phyloP scores from a whole-genome alignment of 2,329 filamentous ascomycete species.

The Madurella mycetomatis region DNA sequence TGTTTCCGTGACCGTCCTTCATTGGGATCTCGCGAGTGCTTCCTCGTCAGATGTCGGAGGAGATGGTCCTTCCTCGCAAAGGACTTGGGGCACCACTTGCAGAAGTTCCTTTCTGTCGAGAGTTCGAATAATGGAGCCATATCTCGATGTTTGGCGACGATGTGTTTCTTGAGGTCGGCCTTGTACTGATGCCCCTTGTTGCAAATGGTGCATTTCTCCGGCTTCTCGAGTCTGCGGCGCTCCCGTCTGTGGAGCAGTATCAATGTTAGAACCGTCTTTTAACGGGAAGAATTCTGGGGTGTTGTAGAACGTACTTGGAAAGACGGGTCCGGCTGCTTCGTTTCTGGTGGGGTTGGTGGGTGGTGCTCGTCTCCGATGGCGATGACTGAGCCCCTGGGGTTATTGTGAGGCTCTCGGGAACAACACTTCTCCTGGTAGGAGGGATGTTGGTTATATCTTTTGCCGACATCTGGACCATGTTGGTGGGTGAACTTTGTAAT shows the following conservation, averaged over 20 bases:
- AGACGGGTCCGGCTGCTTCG: no score
- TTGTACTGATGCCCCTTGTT: neutral
- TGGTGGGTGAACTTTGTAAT: neutral
- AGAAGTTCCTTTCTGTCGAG: neutral
- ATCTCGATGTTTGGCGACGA: slow-evolving; percentile 2
- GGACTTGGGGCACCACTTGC: neutral
- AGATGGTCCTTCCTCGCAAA: slow-evolving; percentile 3
- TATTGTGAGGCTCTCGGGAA: no score
- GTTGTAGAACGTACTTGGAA: no score
- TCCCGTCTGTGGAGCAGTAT: neutral
- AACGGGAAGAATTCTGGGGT: no score
- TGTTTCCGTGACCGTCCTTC: neutral
- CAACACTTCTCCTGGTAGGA: no score
- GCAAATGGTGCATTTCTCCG: slow-evolving; percentile 5
- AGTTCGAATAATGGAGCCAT: neutral
- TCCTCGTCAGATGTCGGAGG: neutral
- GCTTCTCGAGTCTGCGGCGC: neutral
- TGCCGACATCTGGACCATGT: neutral
- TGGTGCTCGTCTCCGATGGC: no score
- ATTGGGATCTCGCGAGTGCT: neutral
- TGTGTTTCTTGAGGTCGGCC: slow-evolving; percentile 1
- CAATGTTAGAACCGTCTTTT: neutral
- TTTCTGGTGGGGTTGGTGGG: no score
- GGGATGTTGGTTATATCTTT: neutral
- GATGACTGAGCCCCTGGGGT: no score